These are phyloP conservation scores for Thelephora terrestris DNA, from an alignment of 1,284 basidiomycete genomes.

Conservation along the genomic window DNA sequence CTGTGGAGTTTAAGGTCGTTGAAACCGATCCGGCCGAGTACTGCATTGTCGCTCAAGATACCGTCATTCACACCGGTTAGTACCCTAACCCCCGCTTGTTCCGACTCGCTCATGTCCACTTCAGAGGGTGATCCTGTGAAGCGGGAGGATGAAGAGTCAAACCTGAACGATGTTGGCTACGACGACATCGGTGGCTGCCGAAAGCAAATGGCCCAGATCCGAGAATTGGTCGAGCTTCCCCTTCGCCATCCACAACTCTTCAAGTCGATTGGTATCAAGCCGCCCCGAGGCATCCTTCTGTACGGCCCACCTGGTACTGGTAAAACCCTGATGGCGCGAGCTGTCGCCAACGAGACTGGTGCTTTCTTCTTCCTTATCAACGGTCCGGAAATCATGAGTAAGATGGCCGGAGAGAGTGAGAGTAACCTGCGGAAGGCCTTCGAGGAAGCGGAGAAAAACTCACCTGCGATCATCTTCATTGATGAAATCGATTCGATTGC, in stretches of 20 bases:
- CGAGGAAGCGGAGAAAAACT: slow-evolving; percentile 99
- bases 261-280: slow-evolving; percentile 99
- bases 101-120: slow-evolving; percentile 9
- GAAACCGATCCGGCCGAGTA: slow-evolving; percentile 93
- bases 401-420: slow-evolving; percentile 98
- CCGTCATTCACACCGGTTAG: slow-evolving; percentile 85
- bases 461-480: slow-evolving; percentile 99
- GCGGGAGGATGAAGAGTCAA: slow-evolving; percentile 97
- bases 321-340: slow-evolving; percentile 98
- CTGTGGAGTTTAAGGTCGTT: slow-evolving; percentile 98
- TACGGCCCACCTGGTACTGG: slow-evolving; percentile 95
- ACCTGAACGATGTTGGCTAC: slow-evolving; percentile 95
- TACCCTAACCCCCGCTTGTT: slow-evolving; percentile 3
- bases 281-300: slow-evolving; percentile 95
- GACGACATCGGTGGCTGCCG: slow-evolving; percentile 99
- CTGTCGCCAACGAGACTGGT: slow-evolving; percentile 98
- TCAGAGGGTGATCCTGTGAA: slow-evolving; percentile 97
- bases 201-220: slow-evolving; percentile 99
- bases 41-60: slow-evolving; percentile 96
- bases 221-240: slow-evolving; percentile 96
- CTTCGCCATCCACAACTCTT: slow-evolving; percentile 98
- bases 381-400: slow-evolving; percentile 99
- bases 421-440: slow-evolving; percentile 97
- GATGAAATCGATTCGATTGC: slow-evolving; percentile 99
- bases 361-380: slow-evolving; percentile 99